phyloP scores from a whole-genome alignment of 2,329 filamentous ascomycete genomes.

The Paraconiothyrium brasiliense region DNA sequence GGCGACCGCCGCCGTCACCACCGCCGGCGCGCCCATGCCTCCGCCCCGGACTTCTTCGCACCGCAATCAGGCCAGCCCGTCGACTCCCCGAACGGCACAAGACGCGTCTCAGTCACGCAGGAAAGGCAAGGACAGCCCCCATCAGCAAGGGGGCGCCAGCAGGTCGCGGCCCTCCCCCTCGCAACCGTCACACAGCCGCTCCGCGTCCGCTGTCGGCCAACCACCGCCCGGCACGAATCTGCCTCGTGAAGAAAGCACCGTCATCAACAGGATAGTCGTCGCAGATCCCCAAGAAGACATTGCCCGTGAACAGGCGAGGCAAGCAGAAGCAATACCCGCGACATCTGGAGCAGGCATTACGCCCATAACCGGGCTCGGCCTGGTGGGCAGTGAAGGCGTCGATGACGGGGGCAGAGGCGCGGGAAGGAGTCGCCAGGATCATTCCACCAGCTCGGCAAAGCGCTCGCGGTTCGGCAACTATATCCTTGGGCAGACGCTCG shows the following conservation, averaged over 20 bases:
- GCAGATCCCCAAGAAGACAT: slow-evolving; percentile 79
- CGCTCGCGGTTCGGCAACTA: slow-evolving; percentile 94
- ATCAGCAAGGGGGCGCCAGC: slow-evolving; percentile 38
- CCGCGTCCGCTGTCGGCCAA: slow-evolving; percentile 61
- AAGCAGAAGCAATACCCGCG: slow-evolving; percentile 66
- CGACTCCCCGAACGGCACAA: slow-evolving; percentile 34
- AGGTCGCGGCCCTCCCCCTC: slow-evolving; percentile 45
- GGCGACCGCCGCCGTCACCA: slow-evolving; percentile 65
- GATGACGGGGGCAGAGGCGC: slow-evolving; percentile 57
- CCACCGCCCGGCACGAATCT: slow-evolving; percentile 63
- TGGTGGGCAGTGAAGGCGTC: slow-evolving; percentile 61
- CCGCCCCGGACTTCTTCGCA: slow-evolving; percentile 84
- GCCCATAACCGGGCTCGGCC: slow-evolving; percentile 58
- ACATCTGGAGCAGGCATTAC: slow-evolving; percentile 55
- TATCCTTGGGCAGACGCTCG: slow-evolving; percentile 92
- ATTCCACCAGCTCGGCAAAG: slow-evolving; percentile 68
- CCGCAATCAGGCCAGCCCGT: slow-evolving; percentile 54
- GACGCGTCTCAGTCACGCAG: slow-evolving; percentile 54
- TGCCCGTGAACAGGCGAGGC: slow-evolving; percentile 74
- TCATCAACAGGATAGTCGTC: slow-evolving; percentile 79
- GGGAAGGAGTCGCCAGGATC: slow-evolving; percentile 65
- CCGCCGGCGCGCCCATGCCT: slow-evolving; percentile 69
- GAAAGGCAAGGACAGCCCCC: slow-evolving; percentile 58
- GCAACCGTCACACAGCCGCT: slow-evolving; percentile 56
- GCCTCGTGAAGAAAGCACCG: slow-evolving; percentile 79